Evolutionary conservation across 495 filamentous ascomycete species (phyloP), one percentile per base, ranked within the genome.

Genomic region (Aspergillus diversus): DNA sequence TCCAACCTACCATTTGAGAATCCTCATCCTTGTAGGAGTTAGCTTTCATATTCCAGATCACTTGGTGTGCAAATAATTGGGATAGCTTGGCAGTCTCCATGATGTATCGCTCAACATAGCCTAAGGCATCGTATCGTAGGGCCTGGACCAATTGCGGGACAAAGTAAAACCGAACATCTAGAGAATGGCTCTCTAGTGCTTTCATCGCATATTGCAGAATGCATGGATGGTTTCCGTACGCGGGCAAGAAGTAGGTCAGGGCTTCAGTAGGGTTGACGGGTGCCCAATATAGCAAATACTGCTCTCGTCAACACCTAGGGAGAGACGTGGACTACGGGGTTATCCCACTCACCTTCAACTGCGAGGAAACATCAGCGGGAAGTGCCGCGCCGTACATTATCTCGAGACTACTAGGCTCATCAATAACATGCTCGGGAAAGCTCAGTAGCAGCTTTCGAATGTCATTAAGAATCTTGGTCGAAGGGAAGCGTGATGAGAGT

Each of bases 31-130:
- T 98, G 78, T 92, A 99, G 3, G 93, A 88, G 72, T 99, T 99
- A 21, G 96, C 96, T 71, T 96, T 97, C 89, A 99, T 99, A 72
- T 98, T 99, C 96, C 96, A 99, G 64, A 99, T 98, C 63, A 99
- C 97, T 63, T 99, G 96, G 75, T 99, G 96, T 7, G 96, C 93
- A 73, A 99, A 99, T 1, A 97, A 79, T 71, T 97, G 96, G 31
- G 94, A 97, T 69, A 95, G 91, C 66, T 94, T 93, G 2, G 92
- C 93, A 5, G 96, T 96, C 78, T 99, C 95, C 27, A 97, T 82
- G 34, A 98, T 98, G 66, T 97, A 98, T 63, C 95, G 84, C 71
- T 98, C 93, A 1, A 97, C 93, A 72, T 98, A 98, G 46, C 96
- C 95, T 50, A 99, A 78, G 31, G 86, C 87, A 80, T 99, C 96